Evolutionary conservation across 306 rosid species (phyloP).

Genomic region (Bauhinia variegata): DNA sequence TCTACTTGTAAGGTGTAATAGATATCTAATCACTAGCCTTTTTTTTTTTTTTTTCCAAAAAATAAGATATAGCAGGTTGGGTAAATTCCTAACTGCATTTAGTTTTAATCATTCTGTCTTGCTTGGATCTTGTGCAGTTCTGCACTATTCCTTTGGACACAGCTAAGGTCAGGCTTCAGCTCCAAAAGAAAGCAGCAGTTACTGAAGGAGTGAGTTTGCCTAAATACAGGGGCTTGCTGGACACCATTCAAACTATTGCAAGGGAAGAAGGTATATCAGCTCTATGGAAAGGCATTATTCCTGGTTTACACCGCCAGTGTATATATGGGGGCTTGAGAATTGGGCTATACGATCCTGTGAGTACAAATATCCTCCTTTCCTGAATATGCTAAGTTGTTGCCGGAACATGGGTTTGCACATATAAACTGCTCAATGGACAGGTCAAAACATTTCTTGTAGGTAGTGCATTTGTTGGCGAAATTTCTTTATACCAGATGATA

Average conservation of each 20-base stretch:
- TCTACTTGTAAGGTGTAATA: background rate
- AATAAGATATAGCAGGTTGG: constrained; percentile 5
- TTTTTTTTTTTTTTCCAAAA: no score
- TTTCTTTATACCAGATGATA: constrained; percentile 80
- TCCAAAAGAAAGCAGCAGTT: constrained; percentile 65
- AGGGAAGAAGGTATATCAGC: constrained; percentile 90
- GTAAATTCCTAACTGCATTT: background rate
- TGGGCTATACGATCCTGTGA: constrained; percentile 95
- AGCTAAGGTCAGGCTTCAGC: constrained; percentile 98
- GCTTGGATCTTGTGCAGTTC: constrained; percentile 52
- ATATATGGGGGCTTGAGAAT: constrained; percentile 96
- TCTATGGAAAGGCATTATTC: constrained; percentile 90
- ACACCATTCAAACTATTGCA: constrained; percentile 77
- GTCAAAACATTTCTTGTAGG: constrained; percentile 88
- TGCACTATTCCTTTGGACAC: constrained; percentile 95
- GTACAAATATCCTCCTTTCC: constrained; percentile 47
- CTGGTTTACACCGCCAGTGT: constrained; percentile 96
- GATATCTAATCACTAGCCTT: background rate
- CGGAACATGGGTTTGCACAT: constrained; percentile 44
- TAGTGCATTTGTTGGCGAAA: constrained; percentile 76
- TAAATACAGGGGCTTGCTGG: constrained; percentile 77
- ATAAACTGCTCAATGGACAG: constrained; percentile 64
- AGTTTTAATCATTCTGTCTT: constrained; percentile 32
- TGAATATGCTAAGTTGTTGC: constrained; percentile 38
- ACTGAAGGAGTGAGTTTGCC: constrained; percentile 56